Evolutionary conservation across 2,329 filamentous ascomycete species (phyloP).

Genomic region (Hypoxylon sp.): DNA sequence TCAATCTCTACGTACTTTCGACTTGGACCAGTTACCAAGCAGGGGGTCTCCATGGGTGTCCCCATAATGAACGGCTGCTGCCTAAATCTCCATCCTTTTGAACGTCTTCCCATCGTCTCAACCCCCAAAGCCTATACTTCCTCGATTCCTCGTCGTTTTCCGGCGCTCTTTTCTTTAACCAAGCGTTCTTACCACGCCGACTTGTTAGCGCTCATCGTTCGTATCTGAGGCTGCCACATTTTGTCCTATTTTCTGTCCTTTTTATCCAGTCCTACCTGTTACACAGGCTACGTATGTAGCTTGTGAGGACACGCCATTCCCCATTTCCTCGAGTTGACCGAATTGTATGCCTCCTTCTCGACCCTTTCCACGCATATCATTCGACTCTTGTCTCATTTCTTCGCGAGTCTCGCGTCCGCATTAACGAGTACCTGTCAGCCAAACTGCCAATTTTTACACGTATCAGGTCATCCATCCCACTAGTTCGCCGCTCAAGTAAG

Average conservation of each 20-base stretch:
- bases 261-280: slow-evolving; percentile 29
- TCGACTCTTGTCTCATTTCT: slow-evolving; percentile 21
- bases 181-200: slow-evolving; percentile 16
- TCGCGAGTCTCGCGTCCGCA: slow-evolving; percentile 24
- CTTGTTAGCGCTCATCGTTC: slow-evolving; percentile 16
- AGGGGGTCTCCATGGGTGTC: slow-evolving; percentile 43
- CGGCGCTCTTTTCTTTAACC: slow-evolving; percentile 22
- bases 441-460: slow-evolving; percentile 13
- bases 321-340: slow-evolving; percentile 2
- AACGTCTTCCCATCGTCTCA: slow-evolving; percentile 39
- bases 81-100: slow-evolving; percentile 52
- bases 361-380: slow-evolving; percentile 15
- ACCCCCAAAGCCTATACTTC: slow-evolving; percentile 25
- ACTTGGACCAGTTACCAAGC: slow-evolving; percentile 17
- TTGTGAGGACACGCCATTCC: slow-evolving; percentile 24
- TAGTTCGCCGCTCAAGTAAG: slow-evolving; percentile 34
- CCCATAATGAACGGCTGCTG: slow-evolving; percentile 51
- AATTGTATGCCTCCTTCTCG: slow-evolving; percentile 23
- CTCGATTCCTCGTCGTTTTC: slow-evolving; percentile 36
- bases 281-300: slow-evolving; percentile 20
- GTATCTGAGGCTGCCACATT: slow-evolving; percentile 28
- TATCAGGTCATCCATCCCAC: slow-evolving; percentile 17
- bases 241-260: slow-evolving; percentile 28
- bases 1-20: slow-evolving; percentile 31
- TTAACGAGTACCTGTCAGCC: slow-evolving; percentile 16